Conservation (phyloP, 306 rosid species). For the Neltuma alba region DNA sequence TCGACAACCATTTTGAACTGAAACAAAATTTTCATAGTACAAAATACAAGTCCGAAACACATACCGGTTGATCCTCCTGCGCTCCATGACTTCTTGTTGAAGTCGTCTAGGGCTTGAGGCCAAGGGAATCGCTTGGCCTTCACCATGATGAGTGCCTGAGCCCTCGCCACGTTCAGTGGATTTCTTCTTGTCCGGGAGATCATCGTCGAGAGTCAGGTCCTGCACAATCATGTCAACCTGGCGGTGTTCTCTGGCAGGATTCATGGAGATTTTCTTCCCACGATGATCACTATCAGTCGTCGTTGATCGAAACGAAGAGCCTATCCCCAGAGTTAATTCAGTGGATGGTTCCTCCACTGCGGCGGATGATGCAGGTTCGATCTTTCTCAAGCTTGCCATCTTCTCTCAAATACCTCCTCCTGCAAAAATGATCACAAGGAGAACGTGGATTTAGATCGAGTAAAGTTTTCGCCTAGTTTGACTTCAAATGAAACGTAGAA, state of each 20-base stretch:
- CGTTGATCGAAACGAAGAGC: neutral
- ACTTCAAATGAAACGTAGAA: neutral
- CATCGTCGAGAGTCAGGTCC: neutral
- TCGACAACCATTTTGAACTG: neutral
- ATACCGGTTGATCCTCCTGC: conserved; percentile 42
- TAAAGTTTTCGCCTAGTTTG: neutral
- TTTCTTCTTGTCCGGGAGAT: neutral
- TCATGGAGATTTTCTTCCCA: neutral
- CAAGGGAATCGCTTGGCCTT: neutral
- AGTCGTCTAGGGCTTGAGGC: neutral
- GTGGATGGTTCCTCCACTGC: neutral
- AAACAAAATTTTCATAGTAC: neutral
- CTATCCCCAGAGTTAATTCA: conserved; percentile 1
- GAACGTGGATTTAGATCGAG: neutral
- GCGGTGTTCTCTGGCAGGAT: neutral
- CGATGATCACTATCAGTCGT: neutral
- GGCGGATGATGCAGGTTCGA: neutral
- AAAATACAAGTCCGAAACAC: neutral
- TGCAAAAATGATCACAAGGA: neutral
- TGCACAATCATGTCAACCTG: neutral
- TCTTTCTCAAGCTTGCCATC: conserved; percentile 18
- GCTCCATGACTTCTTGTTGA: conserved; percentile 32
- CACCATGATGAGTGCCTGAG: neutral
- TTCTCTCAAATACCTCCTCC: neutral
- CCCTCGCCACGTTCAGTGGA: neutral